phyloP scores from a whole-genome alignment of 1,284 basidiomycete species.

The Malassezia obtusa region DNA sequence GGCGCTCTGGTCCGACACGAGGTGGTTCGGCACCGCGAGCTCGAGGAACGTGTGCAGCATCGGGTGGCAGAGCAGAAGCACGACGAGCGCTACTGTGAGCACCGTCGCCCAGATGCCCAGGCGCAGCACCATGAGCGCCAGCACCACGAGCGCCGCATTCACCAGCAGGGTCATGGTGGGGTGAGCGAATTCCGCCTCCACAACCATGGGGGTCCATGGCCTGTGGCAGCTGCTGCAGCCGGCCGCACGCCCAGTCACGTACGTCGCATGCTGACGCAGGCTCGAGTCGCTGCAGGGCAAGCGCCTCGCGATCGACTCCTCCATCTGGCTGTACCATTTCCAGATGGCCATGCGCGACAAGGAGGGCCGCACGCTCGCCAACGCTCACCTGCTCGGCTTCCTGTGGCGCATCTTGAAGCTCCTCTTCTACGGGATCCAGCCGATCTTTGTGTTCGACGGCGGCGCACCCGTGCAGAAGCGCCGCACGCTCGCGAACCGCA shows the following conservation, averaged over 20 bases:
- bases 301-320: slow-evolving; percentile 69
- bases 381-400: slow-evolving; percentile 92
- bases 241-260: slow-evolving; percentile 46
- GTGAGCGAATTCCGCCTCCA: background rate
- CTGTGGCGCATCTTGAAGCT: slow-evolving; percentile 72
- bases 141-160: slow-evolving; percentile 7
- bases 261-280: slow-evolving; percentile 14
- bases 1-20: background rate
- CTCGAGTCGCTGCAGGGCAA: slow-evolving; percentile 47
- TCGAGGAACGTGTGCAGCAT: slow-evolving; percentile 11
- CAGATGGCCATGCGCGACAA: slow-evolving; percentile 93
- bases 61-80: slow-evolving; percentile 5
- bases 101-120: slow-evolving; percentile 1
- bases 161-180: background rate
- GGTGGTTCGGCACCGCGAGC: slow-evolving; percentile 4
- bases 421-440: slow-evolving; percentile 73
- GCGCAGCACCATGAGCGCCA: slow-evolving; percentile 8
- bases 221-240: slow-evolving; percentile 48
- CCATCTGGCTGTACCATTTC: slow-evolving; percentile 83
- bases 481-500: slow-evolving; percentile 45
- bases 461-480: slow-evolving; percentile 49
- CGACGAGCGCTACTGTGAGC: background rate
- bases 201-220: slow-evolving; percentile 45
- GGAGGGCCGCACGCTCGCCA: slow-evolving; percentile 77
- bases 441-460: slow-evolving; percentile 86